These are phyloP conservation scores for Fistulinella cinereoalba DNA, from an alignment of 1,284 basidiomycete species.

Conservation along the genomic window DNA sequence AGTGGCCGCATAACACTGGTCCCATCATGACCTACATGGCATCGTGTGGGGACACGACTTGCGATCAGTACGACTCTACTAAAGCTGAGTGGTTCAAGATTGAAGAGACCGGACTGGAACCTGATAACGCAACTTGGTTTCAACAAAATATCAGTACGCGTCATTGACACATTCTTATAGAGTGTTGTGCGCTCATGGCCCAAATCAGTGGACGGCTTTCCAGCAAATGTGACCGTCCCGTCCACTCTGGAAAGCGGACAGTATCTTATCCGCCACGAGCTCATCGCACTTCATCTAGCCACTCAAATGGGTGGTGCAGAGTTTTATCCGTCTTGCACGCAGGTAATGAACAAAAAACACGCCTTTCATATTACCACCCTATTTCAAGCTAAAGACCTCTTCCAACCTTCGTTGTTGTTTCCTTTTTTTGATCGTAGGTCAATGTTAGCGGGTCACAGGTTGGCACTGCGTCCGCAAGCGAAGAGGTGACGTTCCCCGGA, in stretches of 20 bases:
- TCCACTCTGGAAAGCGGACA: conserved; percentile 42
- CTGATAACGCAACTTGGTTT: conserved; percentile 34
- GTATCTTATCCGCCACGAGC: conserved; percentile 54
- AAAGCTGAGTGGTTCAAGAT: conserved; percentile 73
- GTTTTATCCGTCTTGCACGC: conserved; percentile 56
- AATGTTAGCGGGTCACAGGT: conserved; percentile 50
- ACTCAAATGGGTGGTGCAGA: conserved; percentile 44
- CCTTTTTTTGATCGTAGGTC: conserved; percentile 40
- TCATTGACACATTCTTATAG: neutral
- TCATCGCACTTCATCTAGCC: conserved; percentile 50
- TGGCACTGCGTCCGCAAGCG: conserved; percentile 41
- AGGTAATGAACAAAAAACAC: conserved; percentile 37
- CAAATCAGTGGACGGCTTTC: conserved; percentile 25
- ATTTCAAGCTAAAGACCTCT: neutral
- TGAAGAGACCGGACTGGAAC: conserved; percentile 42
- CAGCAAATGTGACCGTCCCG: conserved; percentile 43
- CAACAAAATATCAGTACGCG: conserved; percentile 35
- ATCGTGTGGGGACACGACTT: conserved; percentile 52
- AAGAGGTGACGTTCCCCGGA: conserved; percentile 64
- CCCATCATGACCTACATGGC: conserved; percentile 74
- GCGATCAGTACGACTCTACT: conserved; percentile 56
- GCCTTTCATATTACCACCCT: neutral
- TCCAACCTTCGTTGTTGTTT: neutral
- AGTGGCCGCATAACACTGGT: conserved; percentile 74
- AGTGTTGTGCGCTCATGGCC: conserved; percentile 1